Conservation (phyloP, 2,329 filamentous ascomycete genomes). For the Ascochyta pisi region DNA sequence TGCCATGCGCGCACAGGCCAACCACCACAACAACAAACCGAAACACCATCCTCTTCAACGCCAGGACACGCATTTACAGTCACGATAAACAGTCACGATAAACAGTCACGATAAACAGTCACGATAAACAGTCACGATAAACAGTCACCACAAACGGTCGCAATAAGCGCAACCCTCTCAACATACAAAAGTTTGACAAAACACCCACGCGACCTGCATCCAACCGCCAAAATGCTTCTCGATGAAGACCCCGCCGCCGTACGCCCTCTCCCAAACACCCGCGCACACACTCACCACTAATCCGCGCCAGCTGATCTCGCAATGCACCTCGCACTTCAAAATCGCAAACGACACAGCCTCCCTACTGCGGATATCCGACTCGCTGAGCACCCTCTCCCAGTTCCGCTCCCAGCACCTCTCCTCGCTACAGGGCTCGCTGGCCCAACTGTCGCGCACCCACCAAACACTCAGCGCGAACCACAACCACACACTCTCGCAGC, state of each 20-base stretch:
- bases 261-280: slow-evolving; percentile 44
- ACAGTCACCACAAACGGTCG: too few species aligned
- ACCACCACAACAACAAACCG: slow-evolving; percentile 33
- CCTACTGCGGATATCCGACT: slow-evolving; percentile 82
- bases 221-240: slow-evolving; percentile 76
- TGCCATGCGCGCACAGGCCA: slow-evolving; percentile 44
- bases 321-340: slow-evolving; percentile 95
- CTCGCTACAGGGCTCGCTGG: slow-evolving; percentile 44
- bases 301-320: slow-evolving; percentile 77
- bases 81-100: neutral
- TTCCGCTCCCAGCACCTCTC: slow-evolving; percentile 77
- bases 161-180: neutral
- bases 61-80: neutral
- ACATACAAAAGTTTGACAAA: neutral
- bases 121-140: too few species aligned
- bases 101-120: slow-evolving; percentile 8
- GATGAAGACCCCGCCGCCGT: slow-evolving; percentile 91
- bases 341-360: slow-evolving; percentile 86
- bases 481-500: slow-evolving; percentile 74
- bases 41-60: slow-evolving; percentile 38
- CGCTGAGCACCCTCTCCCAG: slow-evolving; percentile 80
- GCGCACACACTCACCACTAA: slow-evolving; percentile 23
- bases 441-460: slow-evolving; percentile 75
- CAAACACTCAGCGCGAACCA: slow-evolving; percentile 78
- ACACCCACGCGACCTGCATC: neutral